phyloP scores from a whole-genome alignment of 768 basidiomycete genomes.

The Lentinula detonsa region DNA sequence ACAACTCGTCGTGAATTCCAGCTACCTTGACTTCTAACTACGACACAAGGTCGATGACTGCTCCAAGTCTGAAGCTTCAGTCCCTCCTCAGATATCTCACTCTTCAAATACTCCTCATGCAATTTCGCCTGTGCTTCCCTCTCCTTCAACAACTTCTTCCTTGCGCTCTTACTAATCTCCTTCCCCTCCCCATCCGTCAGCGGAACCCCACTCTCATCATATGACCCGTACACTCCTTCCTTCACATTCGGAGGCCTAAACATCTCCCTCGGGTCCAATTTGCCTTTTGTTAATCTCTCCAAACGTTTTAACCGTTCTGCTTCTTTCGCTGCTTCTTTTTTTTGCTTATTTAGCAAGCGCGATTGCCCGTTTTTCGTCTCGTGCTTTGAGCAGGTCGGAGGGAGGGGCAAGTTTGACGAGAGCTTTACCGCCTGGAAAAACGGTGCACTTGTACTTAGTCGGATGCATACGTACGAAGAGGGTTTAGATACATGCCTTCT shows the following conservation, averaged over 20 bases:
- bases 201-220: slow-evolving; percentile 84
- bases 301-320: slow-evolving; percentile 62
- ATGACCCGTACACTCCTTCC: slow-evolving; percentile 71
- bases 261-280: slow-evolving; percentile 64
- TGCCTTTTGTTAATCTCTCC: slow-evolving; percentile 83
- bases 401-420: slow-evolving; percentile 89
- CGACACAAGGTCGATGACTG: too few species aligned
- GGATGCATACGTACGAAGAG: background rate
- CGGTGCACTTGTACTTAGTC: slow-evolving; percentile 4
- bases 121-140: slow-evolving; percentile 68
- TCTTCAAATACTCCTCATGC: slow-evolving; percentile 68
- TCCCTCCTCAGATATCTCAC: slow-evolving; percentile 26
- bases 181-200: slow-evolving; percentile 79
- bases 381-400: slow-evolving; percentile 69
- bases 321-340: slow-evolving; percentile 66
- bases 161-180: slow-evolving; percentile 74
- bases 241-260: slow-evolving; percentile 80
- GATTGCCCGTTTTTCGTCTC: slow-evolving; percentile 82
- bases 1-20: too few species aligned
- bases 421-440: slow-evolving; percentile 76
- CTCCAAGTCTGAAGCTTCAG: too few species aligned
- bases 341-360: slow-evolving; percentile 72
- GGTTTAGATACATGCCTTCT: slow-evolving; percentile 52
- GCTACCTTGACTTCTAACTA: too few species aligned
- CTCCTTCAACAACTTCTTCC: slow-evolving; percentile 75